Conservation (phyloP, 306 rosid species). For the Vachellia collinsii region DNA sequence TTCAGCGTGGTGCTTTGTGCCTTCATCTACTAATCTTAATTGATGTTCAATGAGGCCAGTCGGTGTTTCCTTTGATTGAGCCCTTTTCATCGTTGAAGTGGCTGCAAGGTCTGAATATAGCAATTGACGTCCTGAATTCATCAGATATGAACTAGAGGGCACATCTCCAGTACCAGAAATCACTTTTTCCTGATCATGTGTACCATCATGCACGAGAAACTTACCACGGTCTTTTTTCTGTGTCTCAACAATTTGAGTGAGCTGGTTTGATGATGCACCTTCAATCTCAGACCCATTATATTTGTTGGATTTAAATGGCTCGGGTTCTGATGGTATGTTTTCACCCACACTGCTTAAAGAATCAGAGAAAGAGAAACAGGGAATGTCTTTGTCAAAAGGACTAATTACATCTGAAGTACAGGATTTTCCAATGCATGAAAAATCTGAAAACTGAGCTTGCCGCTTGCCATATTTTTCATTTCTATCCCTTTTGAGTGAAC, state of each 20-base stretch:
- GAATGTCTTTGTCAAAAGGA: slow-evolving; percentile 47
- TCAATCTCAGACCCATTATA: slow-evolving; percentile 45
- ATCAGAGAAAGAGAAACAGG: slow-evolving; percentile 55
- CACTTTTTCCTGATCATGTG: slow-evolving; percentile 43
- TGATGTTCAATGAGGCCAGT: slow-evolving; percentile 31
- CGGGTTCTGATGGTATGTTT: slow-evolving; percentile 43
- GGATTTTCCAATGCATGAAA: slow-evolving; percentile 36
- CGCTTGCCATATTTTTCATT: slow-evolving; percentile 22
- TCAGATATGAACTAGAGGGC: slow-evolving; percentile 44
- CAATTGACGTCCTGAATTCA: slow-evolving; percentile 41
- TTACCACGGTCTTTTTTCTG: slow-evolving; percentile 34
- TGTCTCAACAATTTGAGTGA: slow-evolving; percentile 42
- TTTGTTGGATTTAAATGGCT: slow-evolving; percentile 37
- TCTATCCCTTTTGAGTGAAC: slow-evolving; percentile 38
- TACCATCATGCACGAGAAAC: slow-evolving; percentile 40
- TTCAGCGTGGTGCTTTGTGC: slow-evolving; percentile 46
- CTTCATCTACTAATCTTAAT: slow-evolving; percentile 45
- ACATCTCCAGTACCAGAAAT: slow-evolving; percentile 45
- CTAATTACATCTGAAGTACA: slow-evolving; percentile 14
- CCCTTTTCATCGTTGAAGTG: slow-evolving; percentile 34
- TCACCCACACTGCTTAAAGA: slow-evolving; percentile 45
- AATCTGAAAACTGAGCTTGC: slow-evolving; percentile 41
- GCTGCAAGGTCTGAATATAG: slow-evolving; percentile 46
- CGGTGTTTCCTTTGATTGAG: slow-evolving; percentile 45
- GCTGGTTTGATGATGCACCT: slow-evolving; percentile 41